These are phyloP conservation scores for Urostyla sp. DNA, from an alignment of 73 alveolate genomes.

Conservation along the genomic window DNA sequence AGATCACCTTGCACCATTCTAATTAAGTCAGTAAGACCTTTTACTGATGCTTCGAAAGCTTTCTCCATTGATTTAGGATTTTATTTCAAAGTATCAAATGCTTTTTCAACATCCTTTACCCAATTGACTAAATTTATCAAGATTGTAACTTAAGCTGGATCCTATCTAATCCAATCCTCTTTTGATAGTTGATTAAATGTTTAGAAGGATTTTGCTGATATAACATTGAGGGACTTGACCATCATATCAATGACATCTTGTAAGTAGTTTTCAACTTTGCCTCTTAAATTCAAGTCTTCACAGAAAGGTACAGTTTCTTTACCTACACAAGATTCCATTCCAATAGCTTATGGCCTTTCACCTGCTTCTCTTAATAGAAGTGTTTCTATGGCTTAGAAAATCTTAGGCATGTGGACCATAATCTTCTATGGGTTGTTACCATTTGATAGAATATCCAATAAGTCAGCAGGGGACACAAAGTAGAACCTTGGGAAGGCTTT, in stretches of 20 bases:
- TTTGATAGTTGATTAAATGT: conserved; percentile 81
- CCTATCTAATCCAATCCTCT: conserved; percentile 93
- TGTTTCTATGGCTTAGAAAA: conserved; percentile 97
- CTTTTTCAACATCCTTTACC: conserved; percentile 90
- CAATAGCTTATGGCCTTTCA: conserved; percentile 98
- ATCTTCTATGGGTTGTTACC: conserved; percentile 98
- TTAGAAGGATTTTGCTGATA: conserved; percentile 87
- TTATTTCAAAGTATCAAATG: conserved; percentile 73
- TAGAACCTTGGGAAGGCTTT: conserved; percentile 99
- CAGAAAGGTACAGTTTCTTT: conserved; percentile 96
- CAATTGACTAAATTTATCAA: conserved; percentile 91
- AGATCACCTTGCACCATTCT: conserved; percentile 96
- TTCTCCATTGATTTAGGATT: conserved; percentile 83
- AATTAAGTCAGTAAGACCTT: conserved; percentile 88
- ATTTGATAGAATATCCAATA: conserved; percentile 99
- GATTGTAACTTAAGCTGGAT: conserved; percentile 97
- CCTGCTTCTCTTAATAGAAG: conserved; percentile 79
- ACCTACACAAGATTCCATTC: conserved; percentile 99
- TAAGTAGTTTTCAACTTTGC: conserved; percentile 97
- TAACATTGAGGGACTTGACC: conserved; percentile 91
- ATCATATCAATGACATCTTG: conserved; percentile 95
- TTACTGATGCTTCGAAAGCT: conserved; percentile 84
- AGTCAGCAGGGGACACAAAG: conserved; percentile 99
- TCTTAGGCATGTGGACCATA: conserved; percentile 97
- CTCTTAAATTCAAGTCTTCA: conserved; percentile 93